These are phyloP conservation scores for Annulohypoxylon nitens DNA, from an alignment of 495 filamentous ascomycete species.

Conservation along the genomic window DNA sequence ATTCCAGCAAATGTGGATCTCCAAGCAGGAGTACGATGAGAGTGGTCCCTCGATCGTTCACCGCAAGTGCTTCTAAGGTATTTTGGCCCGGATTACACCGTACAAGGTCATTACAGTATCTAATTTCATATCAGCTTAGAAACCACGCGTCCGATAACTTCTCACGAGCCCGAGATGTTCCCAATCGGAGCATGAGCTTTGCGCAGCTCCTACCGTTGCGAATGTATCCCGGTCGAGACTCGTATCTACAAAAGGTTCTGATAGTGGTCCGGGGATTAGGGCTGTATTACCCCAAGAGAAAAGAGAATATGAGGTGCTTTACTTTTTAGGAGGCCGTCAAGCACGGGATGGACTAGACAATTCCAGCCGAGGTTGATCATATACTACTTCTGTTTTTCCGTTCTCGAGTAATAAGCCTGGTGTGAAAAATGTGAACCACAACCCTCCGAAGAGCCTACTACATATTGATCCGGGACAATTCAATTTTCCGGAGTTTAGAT, in stretches of 20 bases:
- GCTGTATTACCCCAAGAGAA: conserved; percentile 59
- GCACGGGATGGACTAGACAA: conserved; percentile 59
- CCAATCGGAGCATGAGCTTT: conserved; percentile 52
- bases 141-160: conserved; percentile 37
- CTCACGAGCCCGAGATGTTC: conserved; percentile 54
- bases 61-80: conserved; percentile 99
- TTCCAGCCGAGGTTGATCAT: conserved; percentile 63
- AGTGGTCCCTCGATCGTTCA: conserved; percentile 98
- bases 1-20: conserved; percentile 99
- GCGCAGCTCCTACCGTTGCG: conserved; percentile 56
- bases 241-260: conserved; percentile 65
- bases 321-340: conserved; percentile 60
- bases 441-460: conserved; percentile 21
- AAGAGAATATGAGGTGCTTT: conserved; percentile 57
- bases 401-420: conserved; percentile 42
- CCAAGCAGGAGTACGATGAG: conserved; percentile 99
- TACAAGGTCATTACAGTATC: neutral
- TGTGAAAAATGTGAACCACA: conserved; percentile 46
- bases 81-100: conserved; percentile 6
- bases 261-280: conserved; percentile 60
- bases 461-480: conserved; percentile 35
- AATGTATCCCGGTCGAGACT: conserved; percentile 62
- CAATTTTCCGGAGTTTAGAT: conserved; percentile 6
- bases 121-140: conserved; percentile 23
- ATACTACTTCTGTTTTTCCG: conserved; percentile 55